Percentiles rank a stretch among this genome's conserved stretches.
Conservation (phyloP, 192 early-diverging fungal species). For the Coemansia sp. region DNA sequence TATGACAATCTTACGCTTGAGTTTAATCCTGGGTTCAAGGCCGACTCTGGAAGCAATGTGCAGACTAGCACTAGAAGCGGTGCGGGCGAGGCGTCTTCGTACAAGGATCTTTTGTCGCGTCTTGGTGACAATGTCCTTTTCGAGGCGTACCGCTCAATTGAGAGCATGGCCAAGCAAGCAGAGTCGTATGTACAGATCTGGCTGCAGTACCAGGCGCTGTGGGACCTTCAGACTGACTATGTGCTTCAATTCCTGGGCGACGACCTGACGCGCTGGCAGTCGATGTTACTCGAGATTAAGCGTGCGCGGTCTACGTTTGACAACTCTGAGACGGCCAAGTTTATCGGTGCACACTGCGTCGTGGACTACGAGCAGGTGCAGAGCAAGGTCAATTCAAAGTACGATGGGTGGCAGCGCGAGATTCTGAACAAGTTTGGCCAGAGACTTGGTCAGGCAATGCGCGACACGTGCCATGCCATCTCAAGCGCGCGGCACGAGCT, state of each 20-base stretch:
- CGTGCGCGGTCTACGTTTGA: slow-evolving; percentile 94
- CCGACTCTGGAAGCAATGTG: not conserved
- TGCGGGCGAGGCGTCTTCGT: slow-evolving; percentile 5
- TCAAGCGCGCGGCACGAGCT: slow-evolving; percentile 77
- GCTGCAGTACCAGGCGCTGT: slow-evolving; percentile 97
- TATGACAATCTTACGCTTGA: slow-evolving; percentile 56
- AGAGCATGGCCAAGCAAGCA: slow-evolving; percentile 73
- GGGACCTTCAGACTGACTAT: slow-evolving; percentile 90
- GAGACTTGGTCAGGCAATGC: slow-evolving; percentile 78
- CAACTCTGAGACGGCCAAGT: slow-evolving; percentile 85
- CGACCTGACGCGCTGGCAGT: slow-evolving; percentile 88
- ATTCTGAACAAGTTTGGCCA: slow-evolving; percentile 87
- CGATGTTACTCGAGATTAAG: slow-evolving; percentile 92
- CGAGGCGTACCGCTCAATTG: slow-evolving; percentile 81
- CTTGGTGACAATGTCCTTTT: slow-evolving; percentile 66
- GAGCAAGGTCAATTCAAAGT: slow-evolving; percentile 94
- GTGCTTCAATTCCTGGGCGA: slow-evolving; percentile 83
- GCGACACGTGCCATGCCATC: slow-evolving; percentile 71
- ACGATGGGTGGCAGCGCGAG: slow-evolving; percentile 98
- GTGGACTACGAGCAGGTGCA: slow-evolving; percentile 99
- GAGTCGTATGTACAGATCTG: slow-evolving; percentile 87
- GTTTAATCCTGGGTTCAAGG: slow-evolving; percentile 51
- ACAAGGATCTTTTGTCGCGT: slow-evolving; percentile 61
- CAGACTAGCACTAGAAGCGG: too few relatives aligned
- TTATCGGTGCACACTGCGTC: slow-evolving; percentile 78